Percentiles rank a stretch among this genome's conserved stretches.
These are phyloP conservation scores for Fagus crenata DNA, from an alignment of 306 rosid genomes.

Conservation along the genomic window DNA sequence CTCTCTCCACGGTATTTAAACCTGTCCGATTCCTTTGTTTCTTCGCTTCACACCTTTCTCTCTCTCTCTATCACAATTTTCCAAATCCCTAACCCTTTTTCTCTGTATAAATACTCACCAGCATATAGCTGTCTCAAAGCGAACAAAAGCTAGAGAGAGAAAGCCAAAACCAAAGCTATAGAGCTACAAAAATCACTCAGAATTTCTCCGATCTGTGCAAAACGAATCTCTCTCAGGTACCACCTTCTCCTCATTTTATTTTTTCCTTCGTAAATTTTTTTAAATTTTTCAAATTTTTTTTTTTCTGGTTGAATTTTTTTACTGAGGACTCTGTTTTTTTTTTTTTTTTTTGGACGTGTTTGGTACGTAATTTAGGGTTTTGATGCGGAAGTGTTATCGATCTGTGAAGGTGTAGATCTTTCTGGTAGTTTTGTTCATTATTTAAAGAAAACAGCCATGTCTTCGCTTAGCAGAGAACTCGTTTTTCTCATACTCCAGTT, in stretches of 20 bases:
- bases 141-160: conserved; percentile 70
- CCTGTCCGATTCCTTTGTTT: conserved; percentile 68
- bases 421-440: conserved; percentile 25
- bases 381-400: conserved; percentile 52
- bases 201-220: conserved; percentile 65
- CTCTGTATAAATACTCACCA: conserved; percentile 70
- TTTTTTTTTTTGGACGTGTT: conserved; percentile 1
- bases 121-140: conserved; percentile 28
- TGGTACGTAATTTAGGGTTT: conserved; percentile 36
- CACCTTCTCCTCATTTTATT: conserved; percentile 28
- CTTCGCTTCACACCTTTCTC: conserved; percentile 57
- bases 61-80: conserved; percentile 47
- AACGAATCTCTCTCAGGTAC: conserved; percentile 43
- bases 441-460: conserved; percentile 56
- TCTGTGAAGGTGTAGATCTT: conserved; percentile 58
- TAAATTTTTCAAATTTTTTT: background rate
- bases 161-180: conserved; percentile 5
- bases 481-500: conserved; percentile 99
- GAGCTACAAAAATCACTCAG: background rate
- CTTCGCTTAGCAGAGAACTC: conserved; percentile 98
- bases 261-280: conserved; percentile 25
- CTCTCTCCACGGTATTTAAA: conserved; percentile 84
- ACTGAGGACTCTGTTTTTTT: background rate
- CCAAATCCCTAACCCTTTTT: conserved; percentile 77
- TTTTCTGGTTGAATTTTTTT: background rate